Base-by-base conservation (phyloP, 2,329 filamentous ascomycete genomes). In the Xylariaceae sp. region DNA sequence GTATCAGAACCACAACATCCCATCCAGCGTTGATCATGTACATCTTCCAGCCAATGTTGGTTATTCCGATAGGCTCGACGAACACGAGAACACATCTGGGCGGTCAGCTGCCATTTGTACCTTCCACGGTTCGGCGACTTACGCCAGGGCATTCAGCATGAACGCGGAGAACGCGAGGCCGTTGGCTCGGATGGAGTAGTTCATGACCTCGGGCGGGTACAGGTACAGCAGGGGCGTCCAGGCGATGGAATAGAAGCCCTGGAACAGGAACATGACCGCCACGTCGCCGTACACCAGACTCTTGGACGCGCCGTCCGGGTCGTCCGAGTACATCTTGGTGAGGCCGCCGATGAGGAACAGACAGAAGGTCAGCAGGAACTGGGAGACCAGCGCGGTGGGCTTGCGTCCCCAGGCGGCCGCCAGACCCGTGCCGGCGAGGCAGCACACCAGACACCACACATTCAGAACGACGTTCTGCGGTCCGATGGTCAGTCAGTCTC, bases 281-380 rank as follows among this genome's bases (percentile, higher is more conserved):
- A 56, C 51, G 19, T 53, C 45, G 17, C 49, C 55, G 25, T 50
- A 51, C 5, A 50, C 41, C 1, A 53, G 42, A 30, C 48, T 49
- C 8, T 41, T 26, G 1, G 53, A 53, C 5, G 50, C 51, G 3
- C 45, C 43, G 9, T 47, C 33, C 5, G 47, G 47, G 26, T 56
- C 30, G 30, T 54, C 52, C 9, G 48, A 47, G 17, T 56, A 61
- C 13, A 50, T 42, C 39, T 72, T 72, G 5, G 65, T 64, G 4
- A 75, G 50, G 2, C 58, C 66, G 2, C 70, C 69, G 24, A 73
- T 63, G 33, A 72, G 55, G 43, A 72, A 72, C 2, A 75, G 58
- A 24, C 62, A 70, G 14, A 63, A 33, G 3, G 60, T 57, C 5
- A 67, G 43, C 9, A 63, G 43, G 10, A 37, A 35, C 29, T 64